Conservation (phyloP, 495 filamentous ascomycete genomes). For the Talaromyces trachyspermus region DNA sequence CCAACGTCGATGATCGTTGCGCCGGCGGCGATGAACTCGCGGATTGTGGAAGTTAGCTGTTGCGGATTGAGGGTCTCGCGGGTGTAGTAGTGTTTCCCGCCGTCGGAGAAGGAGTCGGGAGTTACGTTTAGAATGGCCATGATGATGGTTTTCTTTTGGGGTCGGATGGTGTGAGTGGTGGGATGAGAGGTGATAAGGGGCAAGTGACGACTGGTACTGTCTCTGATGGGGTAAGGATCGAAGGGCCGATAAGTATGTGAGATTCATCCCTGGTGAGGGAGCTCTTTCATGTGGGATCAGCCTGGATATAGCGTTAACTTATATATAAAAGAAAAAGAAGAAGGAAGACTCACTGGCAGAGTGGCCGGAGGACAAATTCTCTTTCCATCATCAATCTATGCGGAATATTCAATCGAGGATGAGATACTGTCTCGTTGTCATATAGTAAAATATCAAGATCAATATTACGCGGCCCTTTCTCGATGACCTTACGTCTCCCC, state of each 20-base stretch:
- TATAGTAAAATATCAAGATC: constrained; percentile 93
- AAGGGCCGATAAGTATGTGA: constrained; percentile 48
- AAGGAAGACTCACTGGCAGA: constrained; percentile 64
- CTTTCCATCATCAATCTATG: constrained; percentile 82
- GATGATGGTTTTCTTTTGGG: constrained; percentile 60
- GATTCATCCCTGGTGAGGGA: constrained; percentile 23
- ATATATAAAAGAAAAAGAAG: background rate
- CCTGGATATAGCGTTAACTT: constrained; percentile 28
- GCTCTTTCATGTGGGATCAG: constrained; percentile 56
- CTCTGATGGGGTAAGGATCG: constrained; percentile 50
- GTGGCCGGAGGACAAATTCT: constrained; percentile 85
- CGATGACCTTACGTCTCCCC: constrained; percentile 74
- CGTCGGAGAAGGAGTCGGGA: constrained; percentile 96
- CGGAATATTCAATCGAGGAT: constrained; percentile 71
- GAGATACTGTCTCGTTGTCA: constrained; percentile 55
- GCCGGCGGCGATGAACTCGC: constrained; percentile 52
- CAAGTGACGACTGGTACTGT: constrained; percentile 58
- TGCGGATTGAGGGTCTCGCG: constrained; percentile 15
- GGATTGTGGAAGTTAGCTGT: constrained; percentile 43
- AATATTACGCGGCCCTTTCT: constrained; percentile 89
- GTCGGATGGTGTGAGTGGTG: constrained; percentile 56
- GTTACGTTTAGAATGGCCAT: constrained; percentile 97
- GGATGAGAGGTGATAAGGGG: constrained; percentile 51
- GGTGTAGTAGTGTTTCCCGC: constrained; percentile 51
- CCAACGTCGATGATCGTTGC: constrained; percentile 87